A percentile compares a stretch with the other conserved stretches of the same genome.
phyloP scores from a whole-genome alignment of 2,329 filamentous ascomycete species.

The Penicillium sp. region DNA sequence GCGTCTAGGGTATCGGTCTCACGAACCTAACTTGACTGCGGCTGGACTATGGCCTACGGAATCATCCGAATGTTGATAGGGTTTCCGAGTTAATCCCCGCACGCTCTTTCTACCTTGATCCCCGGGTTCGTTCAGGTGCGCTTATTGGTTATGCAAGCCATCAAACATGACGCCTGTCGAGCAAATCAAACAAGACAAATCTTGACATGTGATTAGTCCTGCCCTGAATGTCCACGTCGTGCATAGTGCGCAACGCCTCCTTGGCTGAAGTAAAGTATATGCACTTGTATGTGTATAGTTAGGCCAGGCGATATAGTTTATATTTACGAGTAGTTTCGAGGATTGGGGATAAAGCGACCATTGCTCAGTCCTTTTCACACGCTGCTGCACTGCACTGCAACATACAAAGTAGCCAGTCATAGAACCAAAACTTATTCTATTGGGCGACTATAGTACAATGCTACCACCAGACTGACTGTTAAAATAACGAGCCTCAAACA shows the following conservation, averaged over 20 bases:
- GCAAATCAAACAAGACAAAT: constrained; percentile 1
- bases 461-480: too few relatives aligned
- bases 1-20: constrained; percentile 5
- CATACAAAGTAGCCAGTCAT: too few relatives aligned
- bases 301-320: not conserved
- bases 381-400: too few relatives aligned
- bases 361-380: too few relatives aligned
- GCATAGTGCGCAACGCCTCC: not conserved
- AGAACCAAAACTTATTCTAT: too few relatives aligned
- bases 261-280: not conserved
- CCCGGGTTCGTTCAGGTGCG: not conserved
- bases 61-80: not conserved
- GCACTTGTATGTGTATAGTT: not conserved
- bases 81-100: not conserved
- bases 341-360: too few relatives aligned
- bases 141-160: not conserved
- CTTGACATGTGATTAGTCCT: constrained; percentile 4
- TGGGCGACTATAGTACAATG: too few relatives aligned
- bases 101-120: not conserved
- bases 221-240: not conserved
- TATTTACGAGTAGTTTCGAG: not conserved
- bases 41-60: not conserved
- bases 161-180: not conserved
- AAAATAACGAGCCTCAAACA: too few relatives aligned
- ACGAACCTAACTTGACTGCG: constrained; percentile 2